Conservation (phyloP, 768 basidiomycete species). For the Auriculariales sp. region DNA sequence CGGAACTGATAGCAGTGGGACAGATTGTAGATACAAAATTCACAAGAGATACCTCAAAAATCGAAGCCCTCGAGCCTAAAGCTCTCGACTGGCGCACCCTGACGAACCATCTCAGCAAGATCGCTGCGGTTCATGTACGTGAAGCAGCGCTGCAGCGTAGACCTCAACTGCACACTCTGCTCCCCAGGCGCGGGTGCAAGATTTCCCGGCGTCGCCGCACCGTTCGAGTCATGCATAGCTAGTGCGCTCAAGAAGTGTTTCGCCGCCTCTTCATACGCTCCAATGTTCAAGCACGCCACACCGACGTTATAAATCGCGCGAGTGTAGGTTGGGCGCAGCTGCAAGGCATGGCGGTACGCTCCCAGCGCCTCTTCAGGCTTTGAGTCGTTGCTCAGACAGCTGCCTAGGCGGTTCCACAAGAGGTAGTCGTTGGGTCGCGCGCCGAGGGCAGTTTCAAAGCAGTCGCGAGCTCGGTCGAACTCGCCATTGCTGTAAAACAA, state of each 20-base stretch:
- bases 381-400: constrained; percentile 84
- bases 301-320: constrained; percentile 97
- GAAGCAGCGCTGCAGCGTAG: constrained; percentile 72
- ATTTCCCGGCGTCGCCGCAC: background rate
- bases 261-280: constrained; percentile 86
- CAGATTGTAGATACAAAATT: background rate
- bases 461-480: constrained; percentile 84
- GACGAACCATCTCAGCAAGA: constrained; percentile 60
- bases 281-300: constrained; percentile 94
- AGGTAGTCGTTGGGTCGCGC: constrained; percentile 79
- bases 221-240: constrained; percentile 53
- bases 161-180: constrained; percentile 80
- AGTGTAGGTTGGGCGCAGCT: constrained; percentile 86
- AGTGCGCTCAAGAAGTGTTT: constrained; percentile 89
- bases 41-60: constrained; percentile 33
- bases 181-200: constrained; percentile 31
- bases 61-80: constrained; percentile 85
- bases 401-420: constrained; percentile 92
- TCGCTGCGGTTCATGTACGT: constrained; percentile 74
- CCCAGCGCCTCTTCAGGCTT: constrained; percentile 88
- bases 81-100: constrained; percentile 44
- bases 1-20: background rate
- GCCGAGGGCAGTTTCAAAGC: constrained; percentile 78
- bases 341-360: constrained; percentile 80
- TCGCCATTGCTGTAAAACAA: constrained; percentile 80